Conservation (phyloP, 164 flowering plant species). For the Saururus chinensis region DNA sequence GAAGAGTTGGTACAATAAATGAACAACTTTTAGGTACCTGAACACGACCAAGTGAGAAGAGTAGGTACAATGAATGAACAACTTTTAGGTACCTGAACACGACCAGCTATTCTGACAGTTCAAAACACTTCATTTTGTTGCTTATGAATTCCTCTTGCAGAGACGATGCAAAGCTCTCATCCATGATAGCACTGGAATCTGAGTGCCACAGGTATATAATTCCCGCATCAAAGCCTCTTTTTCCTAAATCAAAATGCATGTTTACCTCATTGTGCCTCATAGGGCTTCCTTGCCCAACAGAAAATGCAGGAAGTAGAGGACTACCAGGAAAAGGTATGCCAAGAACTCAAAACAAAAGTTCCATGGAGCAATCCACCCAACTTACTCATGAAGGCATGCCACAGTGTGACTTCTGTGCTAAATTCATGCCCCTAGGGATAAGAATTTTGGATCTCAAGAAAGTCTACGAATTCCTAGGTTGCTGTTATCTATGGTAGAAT, state of each 20-base stretch:
- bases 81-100: conserved; percentile 87
- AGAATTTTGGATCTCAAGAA: conserved; percentile 61
- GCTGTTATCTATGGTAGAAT: conserved; percentile 43
- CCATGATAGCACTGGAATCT: conserved; percentile 39
- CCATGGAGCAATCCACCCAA: conserved; percentile 41
- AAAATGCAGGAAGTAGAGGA: conserved; percentile 50
- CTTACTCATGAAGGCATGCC: conserved; percentile 39
- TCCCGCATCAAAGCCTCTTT: conserved; percentile 53
- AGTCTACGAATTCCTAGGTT: conserved; percentile 42
- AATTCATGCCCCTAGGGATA: conserved; percentile 42
- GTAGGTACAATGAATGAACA: conserved; percentile 25
- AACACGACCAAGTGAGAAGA: conserved; percentile 22
- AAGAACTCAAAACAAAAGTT: conserved; percentile 41
- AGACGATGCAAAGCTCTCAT: conserved; percentile 58
- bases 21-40: no score
- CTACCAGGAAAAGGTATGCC: conserved; percentile 74
- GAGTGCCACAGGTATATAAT: conserved; percentile 62
- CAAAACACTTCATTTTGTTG: conserved; percentile 80
- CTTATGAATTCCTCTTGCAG: conserved; percentile 82
- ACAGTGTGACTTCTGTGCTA: conserved; percentile 67
- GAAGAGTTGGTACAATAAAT: conserved; percentile 5
- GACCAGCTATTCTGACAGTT: conserved; percentile 84
- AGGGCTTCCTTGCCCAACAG: conserved; percentile 56
- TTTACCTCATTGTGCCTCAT: conserved; percentile 43
- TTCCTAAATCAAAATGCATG: conserved; percentile 55